Conservation (phyloP, 2,329 filamentous ascomycete species). For the Hirsutella thompsonii region DNA sequence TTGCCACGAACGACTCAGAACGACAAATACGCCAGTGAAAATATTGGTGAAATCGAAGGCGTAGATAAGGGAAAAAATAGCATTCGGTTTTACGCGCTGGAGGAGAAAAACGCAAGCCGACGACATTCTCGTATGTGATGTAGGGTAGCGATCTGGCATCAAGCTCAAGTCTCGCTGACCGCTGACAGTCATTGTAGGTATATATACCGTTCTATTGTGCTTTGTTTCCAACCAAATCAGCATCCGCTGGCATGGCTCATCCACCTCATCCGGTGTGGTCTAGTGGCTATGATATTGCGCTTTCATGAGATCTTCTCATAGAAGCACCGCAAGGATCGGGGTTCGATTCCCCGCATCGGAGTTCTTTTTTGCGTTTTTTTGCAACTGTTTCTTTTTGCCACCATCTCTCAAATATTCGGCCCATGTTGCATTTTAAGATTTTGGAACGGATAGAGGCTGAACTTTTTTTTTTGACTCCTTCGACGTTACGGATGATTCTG, state of each 20-base stretch:
- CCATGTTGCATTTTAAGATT: too few relatives aligned
- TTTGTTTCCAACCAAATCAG: background rate
- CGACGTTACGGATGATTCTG: too few relatives aligned
- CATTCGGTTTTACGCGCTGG: too few relatives aligned
- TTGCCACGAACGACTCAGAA: too few relatives aligned
- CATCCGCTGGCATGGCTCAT: constrained; percentile 2
- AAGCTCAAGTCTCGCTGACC: background rate
- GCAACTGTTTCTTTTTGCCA: constrained; percentile 5
- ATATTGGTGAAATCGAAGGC: too few relatives aligned
- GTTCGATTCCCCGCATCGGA: constrained; percentile 12
- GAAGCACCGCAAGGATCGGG: constrained; percentile 10
- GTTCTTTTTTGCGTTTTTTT: constrained; percentile 2
- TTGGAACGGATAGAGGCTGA: too few relatives aligned
- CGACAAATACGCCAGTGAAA: too few relatives aligned
- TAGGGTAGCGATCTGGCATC: too few relatives aligned
- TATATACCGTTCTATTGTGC: background rate
- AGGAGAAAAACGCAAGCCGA: too few relatives aligned
- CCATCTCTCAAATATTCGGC: background rate
- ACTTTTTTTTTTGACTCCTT: too few relatives aligned
- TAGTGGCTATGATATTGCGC: constrained; percentile 12
- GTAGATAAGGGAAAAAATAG: too few relatives aligned
- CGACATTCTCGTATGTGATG: too few relatives aligned
- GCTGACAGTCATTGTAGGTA: background rate
- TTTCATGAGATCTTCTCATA: constrained; percentile 6
- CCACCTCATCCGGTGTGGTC: constrained; percentile 8